Base-by-base conservation (phyloP, 352 stramenopile genomes). In the Phytophthora niederhauseri region DNA sequence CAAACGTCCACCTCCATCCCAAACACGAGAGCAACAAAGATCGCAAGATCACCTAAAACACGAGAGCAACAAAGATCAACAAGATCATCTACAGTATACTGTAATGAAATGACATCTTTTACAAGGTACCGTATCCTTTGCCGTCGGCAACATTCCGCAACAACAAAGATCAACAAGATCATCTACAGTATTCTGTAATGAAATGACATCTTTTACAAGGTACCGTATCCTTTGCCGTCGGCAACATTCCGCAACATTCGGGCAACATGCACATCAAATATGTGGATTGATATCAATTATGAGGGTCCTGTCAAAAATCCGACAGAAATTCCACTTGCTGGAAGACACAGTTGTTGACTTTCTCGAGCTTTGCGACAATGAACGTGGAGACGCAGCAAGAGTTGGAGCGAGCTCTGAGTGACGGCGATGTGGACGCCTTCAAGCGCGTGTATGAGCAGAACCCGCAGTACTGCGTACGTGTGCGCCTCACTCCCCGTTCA, bases 381-480 rank as follows among this genome's bases (percentile, higher is more conserved):
- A 49, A 74, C 46, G 36, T 24, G 15, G 52, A 9, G 38, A 46
- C 20, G 50, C 43, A 57, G 28, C 63, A 34, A n/a, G 59, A 73
- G 28, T 49, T 76, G 52, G 64, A 71, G 64, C 56, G 38, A 20
- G 60, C 68, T 64, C 64, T 79, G 24, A 17, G 11, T 7, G 53
- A 62, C 22, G 45, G 38, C 17, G 68, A 79, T 54, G 54, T 54
- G 31, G 60, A 71, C 31, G 45, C 51, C 15, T 73, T 79, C 30
- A 66, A 64, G 50, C 55, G 38, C 2, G 45, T 72, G 46, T 75
- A 72, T 22, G 61, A 74, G 34, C 68, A 46, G 19, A 43, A 74
- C 56, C 43, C 55, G 31, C 68, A 69, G 46, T 68, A 74, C 52
- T 68, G 72, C 26, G 72, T 79, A 36, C 60, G 65, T 64, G 38